phyloP scores from a whole-genome alignment of 371 early-diverging fungal species.

The Mucor saturninus region DNA sequence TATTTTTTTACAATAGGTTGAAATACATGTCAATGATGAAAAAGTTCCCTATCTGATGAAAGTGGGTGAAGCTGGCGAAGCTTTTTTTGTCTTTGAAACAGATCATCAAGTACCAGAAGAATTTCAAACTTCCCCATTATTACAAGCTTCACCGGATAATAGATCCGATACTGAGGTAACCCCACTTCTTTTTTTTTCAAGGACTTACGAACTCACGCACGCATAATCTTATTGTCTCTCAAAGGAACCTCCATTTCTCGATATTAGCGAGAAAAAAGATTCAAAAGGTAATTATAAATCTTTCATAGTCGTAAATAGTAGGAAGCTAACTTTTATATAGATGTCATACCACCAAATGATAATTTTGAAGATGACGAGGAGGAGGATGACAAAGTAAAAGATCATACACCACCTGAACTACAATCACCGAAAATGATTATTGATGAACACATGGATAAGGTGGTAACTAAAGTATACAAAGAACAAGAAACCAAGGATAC shows the following conservation, averaged over 20 bases:
- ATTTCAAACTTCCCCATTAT: conserved; percentile 89
- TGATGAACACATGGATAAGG: conserved; percentile 53
- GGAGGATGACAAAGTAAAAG: conserved; percentile 17
- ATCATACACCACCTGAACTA: conserved; percentile 40
- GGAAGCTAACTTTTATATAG: too few species aligned
- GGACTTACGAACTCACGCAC: too few species aligned
- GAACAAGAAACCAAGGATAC: conserved; percentile 8
- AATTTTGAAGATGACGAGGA: conserved; percentile 2
- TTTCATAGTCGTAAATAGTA: background rate
- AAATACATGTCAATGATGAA: conserved; percentile 88
- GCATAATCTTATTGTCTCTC: background rate
- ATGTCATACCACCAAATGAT: background rate
- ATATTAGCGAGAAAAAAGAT: conserved; percentile 41
- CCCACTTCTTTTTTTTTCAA: background rate
- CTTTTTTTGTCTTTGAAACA: conserved; percentile 95
- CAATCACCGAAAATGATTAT: conserved; percentile 57
- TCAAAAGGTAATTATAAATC: conserved; percentile 6
- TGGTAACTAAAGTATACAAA: conserved; percentile 35
- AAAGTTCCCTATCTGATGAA: conserved; percentile 87
- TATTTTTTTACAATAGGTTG: conserved; percentile 5
- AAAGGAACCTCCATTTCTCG: conserved; percentile 49
- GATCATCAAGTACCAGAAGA: conserved; percentile 85
- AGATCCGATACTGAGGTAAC: conserved; percentile 30
- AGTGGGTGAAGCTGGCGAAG: conserved; percentile 98
- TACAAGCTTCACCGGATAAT: conserved; percentile 60